Evolutionary conservation across 768 basidiomycete species (phyloP), one percentile per base, ranked within the genome.

Genomic region (Lactifluus rugatus): DNA sequence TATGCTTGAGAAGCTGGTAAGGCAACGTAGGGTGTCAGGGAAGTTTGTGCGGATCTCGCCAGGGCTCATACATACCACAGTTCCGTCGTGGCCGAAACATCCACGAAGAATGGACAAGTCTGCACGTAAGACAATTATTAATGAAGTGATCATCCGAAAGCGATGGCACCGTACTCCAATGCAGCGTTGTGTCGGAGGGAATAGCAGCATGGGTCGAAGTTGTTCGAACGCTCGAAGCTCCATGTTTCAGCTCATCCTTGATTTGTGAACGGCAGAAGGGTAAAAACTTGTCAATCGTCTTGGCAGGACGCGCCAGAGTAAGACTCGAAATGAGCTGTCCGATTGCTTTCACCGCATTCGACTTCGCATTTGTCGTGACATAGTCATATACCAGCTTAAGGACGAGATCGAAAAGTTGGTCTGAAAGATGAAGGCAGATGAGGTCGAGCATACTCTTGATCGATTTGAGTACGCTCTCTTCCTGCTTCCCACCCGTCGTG

Each of bases 281-380:
- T 58, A 94, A 72, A 72, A 97, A 92, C 68, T 83, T 87, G 49
- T 80, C 80, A 58, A 95, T 77, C 0, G 84, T 87, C 73, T 85
- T 83, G 61, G 79, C 77, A 13, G 93, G 86, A 57, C 82, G 78
- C 13, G 86, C 85, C 39, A 89, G 81, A 2, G 93, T 87, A 28
- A 97, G 77, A 63, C 88, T 89, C 17, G 85, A 81, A 37, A 97
- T 80, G 11, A 97, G 80, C 62, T 93, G 89, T 1, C 91, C 90
- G 63, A 96, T 88, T 3, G 92, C 89, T 59, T 85, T 78, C 51
- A 94, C 89, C n/a, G 90, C 82, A 69, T 96, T 97, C 42, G 90
- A 84, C 66, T 91, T 89, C 3, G 87, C 86, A 62, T 92, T 93
- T 2, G 87, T 83, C n/a, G 87, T 89, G 0, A 84, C 87, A 67